Evolutionary conservation across 495 filamentous ascomycete species (phyloP), one percentile per base, ranked within the genome.

Genomic region (Aspergillus ostianus): DNA sequence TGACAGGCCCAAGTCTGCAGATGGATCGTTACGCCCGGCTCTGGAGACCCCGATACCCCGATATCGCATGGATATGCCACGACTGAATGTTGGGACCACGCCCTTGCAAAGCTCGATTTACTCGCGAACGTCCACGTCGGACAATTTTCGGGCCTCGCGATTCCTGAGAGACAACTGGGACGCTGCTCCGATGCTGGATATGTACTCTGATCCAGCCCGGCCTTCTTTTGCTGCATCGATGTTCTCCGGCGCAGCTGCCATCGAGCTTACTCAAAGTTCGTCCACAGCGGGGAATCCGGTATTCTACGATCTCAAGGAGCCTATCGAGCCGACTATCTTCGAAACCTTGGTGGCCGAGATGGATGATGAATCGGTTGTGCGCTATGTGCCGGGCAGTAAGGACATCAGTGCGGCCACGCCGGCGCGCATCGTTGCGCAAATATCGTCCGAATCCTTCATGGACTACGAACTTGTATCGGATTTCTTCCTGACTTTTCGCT

Each of bases 401-500:
- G 84, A 90, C 55, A 93, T 98, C 27, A 87, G 84, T 36, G 94
- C 95, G 51, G 94, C 95, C 17, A 97, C 92, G 0, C 92, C 93
- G 2, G 89, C 92, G 9, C 87, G 95, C 13, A 84, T 99, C 36
- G 90, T 99, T 49, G 93, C 93, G n/a, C 91, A 99, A 72, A 96
- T 99, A 59, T 98, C 94, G 4, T 98, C 95, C 18, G 90, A 93
- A 19, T 89, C 85, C 51, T 97, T 98, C 70, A 84, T 99, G 61
- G 94, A 99, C 71, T 99, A 99, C 72, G 93, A 98, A 68, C 83
- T 99, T 6, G 82, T 99, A 1, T 97, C 95, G 0, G 94, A 98
- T 72, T 99, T 99, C 77, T 99, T 99, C 67, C 85, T 98, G 44
- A 98, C 95, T 1, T 98, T 89, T 64, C 91, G 94, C 23, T 82